Evolutionary conservation across 768 basidiomycete species (phyloP).

Genomic region (Podaxis sp.): DNA sequence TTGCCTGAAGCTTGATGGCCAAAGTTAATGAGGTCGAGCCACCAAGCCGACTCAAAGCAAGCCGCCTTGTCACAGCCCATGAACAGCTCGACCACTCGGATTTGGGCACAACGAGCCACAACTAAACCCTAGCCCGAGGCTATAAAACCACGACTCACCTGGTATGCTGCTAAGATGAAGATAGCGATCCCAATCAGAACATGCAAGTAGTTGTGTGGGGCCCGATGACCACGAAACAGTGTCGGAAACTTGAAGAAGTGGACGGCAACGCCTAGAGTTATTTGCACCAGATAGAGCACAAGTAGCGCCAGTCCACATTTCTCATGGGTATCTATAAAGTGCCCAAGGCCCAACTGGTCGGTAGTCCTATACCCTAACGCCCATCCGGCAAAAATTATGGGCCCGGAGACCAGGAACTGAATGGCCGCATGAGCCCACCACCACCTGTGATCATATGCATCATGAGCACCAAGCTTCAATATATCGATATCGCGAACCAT

Average conservation of each 20-base stretch:
- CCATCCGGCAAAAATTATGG: slow-evolving; percentile 54
- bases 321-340: slow-evolving; percentile 48
- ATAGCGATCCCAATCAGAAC: slow-evolving; percentile 53
- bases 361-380: slow-evolving; percentile 40
- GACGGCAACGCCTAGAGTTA: slow-evolving; percentile 46
- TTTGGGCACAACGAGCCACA: background rate
- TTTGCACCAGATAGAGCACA: slow-evolving; percentile 52
- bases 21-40: too few species aligned
- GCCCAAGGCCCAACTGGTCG: slow-evolving; percentile 25
- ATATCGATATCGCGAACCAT: background rate
- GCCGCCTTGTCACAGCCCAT: background rate
- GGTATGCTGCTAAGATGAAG: slow-evolving; percentile 52
- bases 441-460: slow-evolving; percentile 36
- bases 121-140: background rate
- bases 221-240: slow-evolving; percentile 37
- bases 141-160: slow-evolving; percentile 30
- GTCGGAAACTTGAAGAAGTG: slow-evolving; percentile 51
- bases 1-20: too few species aligned
- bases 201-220: slow-evolving; percentile 57
- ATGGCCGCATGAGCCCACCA: slow-evolving; percentile 49
- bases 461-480: background rate
- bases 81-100: background rate
- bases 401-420: slow-evolving; percentile 50
- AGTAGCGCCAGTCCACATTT: slow-evolving; percentile 53
- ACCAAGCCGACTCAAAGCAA: too few species aligned